phyloP scores from a whole-genome alignment of 164 flowering plant species.

The Berberis vulgaris region DNA sequence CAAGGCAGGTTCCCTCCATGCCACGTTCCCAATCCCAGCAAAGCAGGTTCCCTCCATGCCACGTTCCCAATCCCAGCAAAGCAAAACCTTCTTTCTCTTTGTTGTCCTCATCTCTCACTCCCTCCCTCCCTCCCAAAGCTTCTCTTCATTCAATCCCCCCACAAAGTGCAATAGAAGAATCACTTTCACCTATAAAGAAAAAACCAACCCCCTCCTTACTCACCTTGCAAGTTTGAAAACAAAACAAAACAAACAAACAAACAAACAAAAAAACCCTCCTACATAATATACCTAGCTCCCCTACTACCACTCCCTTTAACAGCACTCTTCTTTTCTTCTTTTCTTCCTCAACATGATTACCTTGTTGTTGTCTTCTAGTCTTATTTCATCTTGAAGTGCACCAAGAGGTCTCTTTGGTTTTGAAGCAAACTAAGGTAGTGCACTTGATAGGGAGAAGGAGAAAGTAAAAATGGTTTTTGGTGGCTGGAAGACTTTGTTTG shows the following conservation, averaged over 20 bases:
- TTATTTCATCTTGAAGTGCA: not conserved
- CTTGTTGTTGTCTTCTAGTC: not conserved
- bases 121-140: conserved; percentile 1
- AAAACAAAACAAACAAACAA: not conserved
- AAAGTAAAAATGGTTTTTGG: not conserved
- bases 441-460: not conserved
- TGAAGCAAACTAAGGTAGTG: not conserved
- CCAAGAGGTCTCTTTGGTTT: not conserved
- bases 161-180: conserved; percentile 1
- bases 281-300: not conserved
- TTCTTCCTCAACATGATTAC: not conserved
- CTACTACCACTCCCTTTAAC: not conserved
- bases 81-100: conserved; percentile 24
- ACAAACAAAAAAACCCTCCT: not conserved
- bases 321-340: not conserved
- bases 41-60: conserved; percentile 34
- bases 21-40: conserved; percentile 46
- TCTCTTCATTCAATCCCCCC: conserved; percentile 5
- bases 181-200: not conserved
- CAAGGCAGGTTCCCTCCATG: conserved; percentile 31
- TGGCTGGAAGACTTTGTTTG: too few species aligned
- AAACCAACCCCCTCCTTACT: not conserved
- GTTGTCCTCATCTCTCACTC: conserved; percentile 18
- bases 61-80: conserved; percentile 31
- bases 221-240: not conserved